A percentile compares a stretch with the other conserved stretches of the same genome.
Conservation (phyloP, 2,329 filamentous ascomycete genomes). For the Hirsutella rhossiliensis region DNA sequence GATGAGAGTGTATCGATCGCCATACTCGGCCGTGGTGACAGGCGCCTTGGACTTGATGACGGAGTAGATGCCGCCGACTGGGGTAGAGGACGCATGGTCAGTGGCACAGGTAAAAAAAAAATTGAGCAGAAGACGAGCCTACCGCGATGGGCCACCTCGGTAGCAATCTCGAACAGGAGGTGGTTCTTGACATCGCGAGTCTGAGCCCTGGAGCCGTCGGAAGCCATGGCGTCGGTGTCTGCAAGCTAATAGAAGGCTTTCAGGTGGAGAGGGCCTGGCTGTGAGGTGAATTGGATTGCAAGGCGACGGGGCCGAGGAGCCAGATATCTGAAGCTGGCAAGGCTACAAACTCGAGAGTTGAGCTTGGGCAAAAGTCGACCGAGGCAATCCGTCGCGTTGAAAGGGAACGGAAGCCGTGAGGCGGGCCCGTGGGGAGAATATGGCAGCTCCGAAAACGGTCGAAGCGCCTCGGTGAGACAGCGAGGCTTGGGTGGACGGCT, state of each 20-base stretch:
- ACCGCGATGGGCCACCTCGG: constrained; percentile 95
- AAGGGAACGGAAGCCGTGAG: too few relatives aligned
- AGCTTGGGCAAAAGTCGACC: too few relatives aligned
- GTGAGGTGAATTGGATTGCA: neutral
- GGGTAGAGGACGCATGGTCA: neutral
- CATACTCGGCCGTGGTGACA: constrained; percentile 97
- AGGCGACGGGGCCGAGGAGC: neutral
- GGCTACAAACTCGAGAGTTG: too few relatives aligned
- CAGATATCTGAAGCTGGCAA: too few relatives aligned
- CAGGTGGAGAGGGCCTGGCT: neutral
- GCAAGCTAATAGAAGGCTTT: neutral
- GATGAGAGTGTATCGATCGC: constrained; percentile 89
- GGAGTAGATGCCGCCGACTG: constrained; percentile 97
- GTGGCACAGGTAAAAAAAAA: constrained; percentile 4
- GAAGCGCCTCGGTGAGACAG: too few relatives aligned
- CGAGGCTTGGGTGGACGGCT: too few relatives aligned
- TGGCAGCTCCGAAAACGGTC: too few relatives aligned
- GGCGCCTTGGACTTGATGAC: constrained; percentile 98
- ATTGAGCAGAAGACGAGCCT: constrained; percentile 17
- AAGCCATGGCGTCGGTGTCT: constrained; percentile 28
- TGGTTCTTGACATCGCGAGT: constrained; percentile 81
- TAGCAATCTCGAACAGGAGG: constrained; percentile 91
- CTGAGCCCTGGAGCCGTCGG: constrained; percentile 26
- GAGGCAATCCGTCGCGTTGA: too few relatives aligned
- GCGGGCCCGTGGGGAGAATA: too few relatives aligned